phyloP scores from a whole-genome alignment of 495 filamentous ascomycete genomes.

The Xylaria intraflava region DNA sequence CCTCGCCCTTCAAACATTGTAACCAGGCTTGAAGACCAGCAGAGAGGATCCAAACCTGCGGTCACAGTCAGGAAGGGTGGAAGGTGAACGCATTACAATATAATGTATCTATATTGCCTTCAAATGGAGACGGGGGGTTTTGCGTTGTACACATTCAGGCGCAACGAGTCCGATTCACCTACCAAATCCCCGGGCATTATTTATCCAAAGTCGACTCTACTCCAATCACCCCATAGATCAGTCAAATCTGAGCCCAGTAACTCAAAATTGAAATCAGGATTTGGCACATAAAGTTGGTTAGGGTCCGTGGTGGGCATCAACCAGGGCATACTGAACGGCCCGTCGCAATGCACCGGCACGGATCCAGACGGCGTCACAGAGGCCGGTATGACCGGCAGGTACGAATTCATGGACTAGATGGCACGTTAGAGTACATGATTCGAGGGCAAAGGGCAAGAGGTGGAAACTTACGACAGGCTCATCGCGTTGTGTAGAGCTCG shows the following conservation, averaged over 20 bases:
- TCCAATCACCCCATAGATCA: slow-evolving; percentile 29
- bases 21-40: background rate
- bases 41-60: too few species aligned
- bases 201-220: slow-evolving; percentile 15
- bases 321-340: slow-evolving; percentile 24
- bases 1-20: background rate
- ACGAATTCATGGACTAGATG: slow-evolving; percentile 21
- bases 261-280: slow-evolving; percentile 29
- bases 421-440: background rate
- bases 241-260: slow-evolving; percentile 26
- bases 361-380: slow-evolving; percentile 10
- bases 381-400: slow-evolving; percentile 11
- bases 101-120: slow-evolving; percentile 3
- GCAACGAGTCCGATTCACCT: background rate
- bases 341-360: slow-evolving; percentile 17
- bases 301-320: slow-evolving; percentile 17
- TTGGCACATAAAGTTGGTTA: slow-evolving; percentile 14
- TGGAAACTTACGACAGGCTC: slow-evolving; percentile 15
- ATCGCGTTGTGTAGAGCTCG: slow-evolving; percentile 14
- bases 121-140: background rate
- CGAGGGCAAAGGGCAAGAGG: background rate
- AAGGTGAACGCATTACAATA: slow-evolving; percentile 4
- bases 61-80: too few species aligned
- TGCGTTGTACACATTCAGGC: background rate
- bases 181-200: background rate